Conservation (phyloP, 805 yeast genomes). For the Candida vartiovaarae region DNA sequence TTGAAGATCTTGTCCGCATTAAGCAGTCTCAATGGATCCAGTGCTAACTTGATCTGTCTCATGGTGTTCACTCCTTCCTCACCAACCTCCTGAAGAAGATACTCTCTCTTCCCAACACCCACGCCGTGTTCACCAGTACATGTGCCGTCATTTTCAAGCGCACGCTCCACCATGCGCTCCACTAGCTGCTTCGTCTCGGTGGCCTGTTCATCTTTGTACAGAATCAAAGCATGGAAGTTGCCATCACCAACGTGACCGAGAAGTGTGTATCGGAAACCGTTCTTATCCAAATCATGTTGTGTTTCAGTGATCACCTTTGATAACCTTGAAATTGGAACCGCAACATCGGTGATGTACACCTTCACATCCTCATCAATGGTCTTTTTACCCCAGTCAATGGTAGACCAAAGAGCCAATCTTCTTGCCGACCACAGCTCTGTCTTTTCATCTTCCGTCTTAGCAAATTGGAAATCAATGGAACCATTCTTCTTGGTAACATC, state of each 20-base stretch:
- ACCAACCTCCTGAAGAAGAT: constrained; percentile 58
- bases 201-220: constrained; percentile 47
- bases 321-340: constrained; percentile 68
- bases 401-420: constrained; percentile 60
- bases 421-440: constrained; percentile 71
- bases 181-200: constrained; percentile 42
- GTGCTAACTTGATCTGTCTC: constrained; percentile 64
- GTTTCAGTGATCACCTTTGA: constrained; percentile 58
- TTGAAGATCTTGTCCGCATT: constrained; percentile 77
- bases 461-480: constrained; percentile 55
- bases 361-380: constrained; percentile 39
- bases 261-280: constrained; percentile 49
- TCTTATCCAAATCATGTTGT: constrained; percentile 46
- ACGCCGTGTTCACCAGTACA: constrained; percentile 87
- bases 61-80: constrained; percentile 58
- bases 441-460: constrained; percentile 54
- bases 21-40: constrained; percentile 66
- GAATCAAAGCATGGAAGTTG: constrained; percentile 63
- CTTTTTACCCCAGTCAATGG: constrained; percentile 56
- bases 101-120: constrained; percentile 69
- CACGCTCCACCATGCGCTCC: constrained; percentile 55
- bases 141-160: constrained; percentile 69
- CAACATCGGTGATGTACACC: constrained; percentile 74
- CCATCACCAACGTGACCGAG: constrained; percentile 86
- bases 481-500: constrained; percentile 46